Percentiles rank a stretch among this genome's conserved stretches.
These are phyloP conservation scores for Cladophialophora exuberans DNA, from an alignment of 2,329 filamentous ascomycete genomes.

Conservation along the genomic window DNA sequence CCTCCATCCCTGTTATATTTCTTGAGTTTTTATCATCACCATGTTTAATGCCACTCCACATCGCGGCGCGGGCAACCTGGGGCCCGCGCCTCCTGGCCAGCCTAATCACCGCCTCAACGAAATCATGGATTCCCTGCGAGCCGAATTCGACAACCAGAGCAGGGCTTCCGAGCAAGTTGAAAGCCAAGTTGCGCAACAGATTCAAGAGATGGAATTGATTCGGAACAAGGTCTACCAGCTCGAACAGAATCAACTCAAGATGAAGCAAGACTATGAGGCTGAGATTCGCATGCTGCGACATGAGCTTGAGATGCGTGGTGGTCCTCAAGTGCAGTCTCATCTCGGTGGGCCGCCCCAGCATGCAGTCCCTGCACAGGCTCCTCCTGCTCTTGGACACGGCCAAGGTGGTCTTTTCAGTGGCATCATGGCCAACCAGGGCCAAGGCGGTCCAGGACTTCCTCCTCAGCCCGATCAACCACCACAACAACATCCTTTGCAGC, in stretches of 20 bases:
- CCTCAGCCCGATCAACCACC: conserved; percentile 69
- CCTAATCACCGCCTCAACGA: conserved; percentile 80
- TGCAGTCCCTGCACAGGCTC: conserved; percentile 79
- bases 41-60: conserved; percentile 35
- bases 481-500: conserved; percentile 61
- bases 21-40: conserved; percentile 15
- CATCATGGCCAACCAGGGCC: conserved; percentile 89
- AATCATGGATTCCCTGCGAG: conserved; percentile 85
- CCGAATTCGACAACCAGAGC: conserved; percentile 86
- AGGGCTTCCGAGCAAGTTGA: conserved; percentile 85
- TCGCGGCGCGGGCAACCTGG: conserved; percentile 33
- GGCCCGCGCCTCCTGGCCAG: conserved; percentile 50
- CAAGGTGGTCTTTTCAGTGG: conserved; percentile 89
- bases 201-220: conserved; percentile 94
- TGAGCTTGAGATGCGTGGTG: conserved; percentile 76
- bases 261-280: conserved; percentile 95
- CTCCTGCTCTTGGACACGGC: conserved; percentile 83
- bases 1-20: neutral
- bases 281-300: conserved; percentile 83
- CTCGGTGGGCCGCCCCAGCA: conserved; percentile 74
- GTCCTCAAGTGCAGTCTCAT: conserved; percentile 63
- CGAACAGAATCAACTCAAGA: conserved; percentile 82
- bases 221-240: conserved; percentile 90
- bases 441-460: conserved; percentile 82
- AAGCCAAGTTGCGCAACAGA: conserved; percentile 90